A percentile compares a stretch with the other conserved stretches of the same genome.
Conservation (phyloP, 257 asterid genomes). For the Apocynum venetum region DNA sequence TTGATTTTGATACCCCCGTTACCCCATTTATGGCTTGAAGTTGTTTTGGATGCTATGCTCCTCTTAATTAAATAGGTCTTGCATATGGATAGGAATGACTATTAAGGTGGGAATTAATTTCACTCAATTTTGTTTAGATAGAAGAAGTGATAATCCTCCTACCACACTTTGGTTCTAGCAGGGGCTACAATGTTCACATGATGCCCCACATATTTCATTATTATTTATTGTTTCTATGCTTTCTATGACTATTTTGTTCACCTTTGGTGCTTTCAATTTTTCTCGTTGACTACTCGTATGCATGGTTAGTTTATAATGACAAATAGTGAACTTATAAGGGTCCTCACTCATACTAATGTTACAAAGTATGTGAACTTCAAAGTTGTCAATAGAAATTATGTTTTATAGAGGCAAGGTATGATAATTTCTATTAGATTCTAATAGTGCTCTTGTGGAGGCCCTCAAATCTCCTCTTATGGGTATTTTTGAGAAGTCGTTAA, state of each 20-base stretch:
- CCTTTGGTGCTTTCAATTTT: background rate
- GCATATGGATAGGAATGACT: conserved; percentile 46
- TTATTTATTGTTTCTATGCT: conserved; percentile 1
- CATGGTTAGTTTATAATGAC: conserved; percentile 84
- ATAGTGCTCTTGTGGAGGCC: conserved; percentile 51
- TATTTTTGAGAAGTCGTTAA: conserved; percentile 81
- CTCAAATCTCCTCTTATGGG: conserved; percentile 98
- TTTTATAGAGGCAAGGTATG: conserved; percentile 83
- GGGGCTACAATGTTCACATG: conserved; percentile 97
- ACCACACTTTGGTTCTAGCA: conserved; percentile 75
- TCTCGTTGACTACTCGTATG: background rate
- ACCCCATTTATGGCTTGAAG: background rate
- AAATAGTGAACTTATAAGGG: conserved; percentile 89
- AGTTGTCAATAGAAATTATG: conserved; percentile 95
- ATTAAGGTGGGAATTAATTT: conserved; percentile 40
- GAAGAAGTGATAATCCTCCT: conserved; percentile 89
- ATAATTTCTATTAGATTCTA: background rate
- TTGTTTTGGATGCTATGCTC: background rate
- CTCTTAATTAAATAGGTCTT: conserved; percentile 25
- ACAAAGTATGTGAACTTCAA: conserved; percentile 87
- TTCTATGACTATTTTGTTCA: background rate
- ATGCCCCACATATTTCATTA: conserved; percentile 68
- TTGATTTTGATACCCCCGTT: background rate
- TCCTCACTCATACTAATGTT: conserved; percentile 89
- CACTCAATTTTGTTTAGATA: conserved; percentile 41